These are phyloP conservation scores for Xylariaceae sp. DNA, from an alignment of 2,329 filamentous ascomycete species.

Conservation along the genomic window DNA sequence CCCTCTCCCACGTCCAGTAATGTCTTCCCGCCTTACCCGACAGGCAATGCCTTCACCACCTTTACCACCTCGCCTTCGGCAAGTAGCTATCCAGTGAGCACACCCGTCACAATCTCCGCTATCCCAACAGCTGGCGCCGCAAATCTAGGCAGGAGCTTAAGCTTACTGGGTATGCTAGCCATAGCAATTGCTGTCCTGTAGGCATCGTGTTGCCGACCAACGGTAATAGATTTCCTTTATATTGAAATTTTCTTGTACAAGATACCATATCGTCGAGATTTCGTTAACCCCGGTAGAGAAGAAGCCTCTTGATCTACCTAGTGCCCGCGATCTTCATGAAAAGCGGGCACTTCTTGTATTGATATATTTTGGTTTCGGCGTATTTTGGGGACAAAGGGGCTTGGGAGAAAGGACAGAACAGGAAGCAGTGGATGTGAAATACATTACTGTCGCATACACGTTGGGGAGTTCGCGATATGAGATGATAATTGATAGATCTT, in stretches of 20 bases:
- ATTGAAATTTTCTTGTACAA: not conserved
- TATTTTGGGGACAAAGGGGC: not conserved
- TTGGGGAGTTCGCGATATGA: not conserved
- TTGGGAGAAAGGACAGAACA: not conserved
- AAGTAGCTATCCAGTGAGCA: conserved; percentile 28
- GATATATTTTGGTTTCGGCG: not conserved
- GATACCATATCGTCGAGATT: not conserved
- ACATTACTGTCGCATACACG: not conserved
- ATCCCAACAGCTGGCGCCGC: conserved; percentile 35
- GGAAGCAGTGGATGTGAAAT: not conserved
- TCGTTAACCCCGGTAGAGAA: too few relatives aligned
- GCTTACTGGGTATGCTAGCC: conserved; percentile 42
- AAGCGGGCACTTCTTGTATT: not conserved
- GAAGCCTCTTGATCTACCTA: too few relatives aligned
- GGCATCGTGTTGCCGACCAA: conserved; percentile 19
- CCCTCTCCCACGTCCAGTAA: conserved; percentile 32
- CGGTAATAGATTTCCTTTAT: too few relatives aligned
- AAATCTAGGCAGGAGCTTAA: conserved; percentile 41
- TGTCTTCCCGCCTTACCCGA: conserved; percentile 32
- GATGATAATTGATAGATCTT: not conserved
- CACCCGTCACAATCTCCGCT: conserved; percentile 18
- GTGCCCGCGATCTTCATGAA: not conserved
- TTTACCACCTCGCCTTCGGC: conserved; percentile 39
- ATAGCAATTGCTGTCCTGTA: conserved; percentile 47
- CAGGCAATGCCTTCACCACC: conserved; percentile 34